A percentile compares a stretch with the other conserved stretches of the same genome.
These are phyloP conservation scores for Dendryphion nanum DNA, from an alignment of 2,329 filamentous ascomycete species.

Conservation along the genomic window DNA sequence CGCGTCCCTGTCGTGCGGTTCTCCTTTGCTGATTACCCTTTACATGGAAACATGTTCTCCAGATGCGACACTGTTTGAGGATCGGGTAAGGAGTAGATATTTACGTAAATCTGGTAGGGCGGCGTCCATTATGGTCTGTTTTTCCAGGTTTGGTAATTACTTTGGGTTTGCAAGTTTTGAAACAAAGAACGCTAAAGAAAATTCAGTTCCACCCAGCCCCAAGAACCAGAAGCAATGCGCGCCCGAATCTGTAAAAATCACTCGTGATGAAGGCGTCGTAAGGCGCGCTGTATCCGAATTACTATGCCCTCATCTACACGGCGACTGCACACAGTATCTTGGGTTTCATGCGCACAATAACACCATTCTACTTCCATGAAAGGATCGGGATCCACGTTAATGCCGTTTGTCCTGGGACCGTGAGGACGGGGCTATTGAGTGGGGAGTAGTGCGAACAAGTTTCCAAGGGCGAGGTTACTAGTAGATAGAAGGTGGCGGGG, in stretches of 20 bases:
- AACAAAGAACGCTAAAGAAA: too few species aligned
- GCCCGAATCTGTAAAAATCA: slow-evolving; percentile 41
- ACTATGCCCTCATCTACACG: slow-evolving; percentile 38
- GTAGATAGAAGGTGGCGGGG: slow-evolving; percentile 24
- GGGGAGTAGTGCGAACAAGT: slow-evolving; percentile 27
- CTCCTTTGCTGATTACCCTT: too few species aligned
- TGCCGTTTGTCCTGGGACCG: slow-evolving; percentile 37
- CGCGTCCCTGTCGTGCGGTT: too few species aligned
- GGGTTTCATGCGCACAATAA: slow-evolving; percentile 38
- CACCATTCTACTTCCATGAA: slow-evolving; percentile 28
- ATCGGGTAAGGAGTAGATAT: too few species aligned
- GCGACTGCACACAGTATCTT: slow-evolving; percentile 41
- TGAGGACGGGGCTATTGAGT: slow-evolving; percentile 35
- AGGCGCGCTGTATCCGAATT: slow-evolving; percentile 34
- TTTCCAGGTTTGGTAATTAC: too few species aligned
- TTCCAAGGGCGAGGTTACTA: slow-evolving; percentile 28
- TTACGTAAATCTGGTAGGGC: too few species aligned
- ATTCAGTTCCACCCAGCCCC: too few species aligned
- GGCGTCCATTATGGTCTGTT: too few species aligned
- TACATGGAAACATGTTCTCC: too few species aligned
- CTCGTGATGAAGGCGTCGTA: slow-evolving; percentile 36
- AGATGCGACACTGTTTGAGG: too few species aligned
- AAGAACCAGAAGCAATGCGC: slow-evolving; percentile 19
- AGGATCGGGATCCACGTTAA: slow-evolving; percentile 38
- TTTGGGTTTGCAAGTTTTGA: too few species aligned